These are phyloP conservation scores for Pseudotsuga menziesii DNA, from an alignment of 75 land plant species.

Conservation along the genomic window DNA sequence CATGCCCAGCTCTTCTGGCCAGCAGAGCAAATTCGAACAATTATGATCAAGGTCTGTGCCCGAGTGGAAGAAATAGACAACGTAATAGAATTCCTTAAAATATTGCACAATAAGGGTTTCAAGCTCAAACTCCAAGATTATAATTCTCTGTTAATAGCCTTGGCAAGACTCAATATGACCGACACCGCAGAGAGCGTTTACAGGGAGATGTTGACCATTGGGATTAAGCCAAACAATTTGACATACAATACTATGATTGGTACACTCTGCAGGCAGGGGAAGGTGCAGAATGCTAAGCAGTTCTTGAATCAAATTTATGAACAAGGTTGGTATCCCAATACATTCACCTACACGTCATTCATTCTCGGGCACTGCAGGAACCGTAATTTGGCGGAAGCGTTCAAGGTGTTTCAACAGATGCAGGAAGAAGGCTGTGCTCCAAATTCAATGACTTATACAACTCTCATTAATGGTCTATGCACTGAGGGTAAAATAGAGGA, in stretches of 20 bases:
- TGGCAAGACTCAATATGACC: slow-evolving; percentile 22
- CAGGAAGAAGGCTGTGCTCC: slow-evolving; percentile 42
- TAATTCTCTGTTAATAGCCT: slow-evolving; percentile 27
- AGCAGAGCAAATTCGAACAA: slow-evolving; percentile 14
- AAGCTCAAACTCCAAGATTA: slow-evolving; percentile 20
- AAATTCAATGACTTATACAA: slow-evolving; percentile 46
- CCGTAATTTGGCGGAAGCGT: slow-evolving; percentile 32
- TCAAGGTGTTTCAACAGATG: slow-evolving; percentile 33
- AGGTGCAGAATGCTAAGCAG: slow-evolving; percentile 29
- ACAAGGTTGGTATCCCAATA: slow-evolving; percentile 29
- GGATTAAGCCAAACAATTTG: slow-evolving; percentile 26
- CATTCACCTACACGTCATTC: slow-evolving; percentile 41
- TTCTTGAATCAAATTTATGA: slow-evolving; percentile 24
- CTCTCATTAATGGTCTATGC: slow-evolving; percentile 53
- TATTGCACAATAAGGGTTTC: slow-evolving; percentile 19
- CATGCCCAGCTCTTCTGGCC: not conserved
- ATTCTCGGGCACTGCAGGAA: slow-evolving; percentile 39
- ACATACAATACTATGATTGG: slow-evolving; percentile 50
- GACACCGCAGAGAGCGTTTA: slow-evolving; percentile 30
- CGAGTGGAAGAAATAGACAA: slow-evolving; percentile 16
- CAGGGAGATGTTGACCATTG: slow-evolving; percentile 17
- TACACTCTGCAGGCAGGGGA: slow-evolving; percentile 36
- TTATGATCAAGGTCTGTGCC: slow-evolving; percentile 32
- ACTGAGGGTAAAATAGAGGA: slow-evolving; percentile 31
- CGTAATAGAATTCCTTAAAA: slow-evolving; percentile 13